These are phyloP conservation scores for Aspergillus tubingensis DNA, from an alignment of 2,329 filamentous ascomycete species.

Conservation along the genomic window DNA sequence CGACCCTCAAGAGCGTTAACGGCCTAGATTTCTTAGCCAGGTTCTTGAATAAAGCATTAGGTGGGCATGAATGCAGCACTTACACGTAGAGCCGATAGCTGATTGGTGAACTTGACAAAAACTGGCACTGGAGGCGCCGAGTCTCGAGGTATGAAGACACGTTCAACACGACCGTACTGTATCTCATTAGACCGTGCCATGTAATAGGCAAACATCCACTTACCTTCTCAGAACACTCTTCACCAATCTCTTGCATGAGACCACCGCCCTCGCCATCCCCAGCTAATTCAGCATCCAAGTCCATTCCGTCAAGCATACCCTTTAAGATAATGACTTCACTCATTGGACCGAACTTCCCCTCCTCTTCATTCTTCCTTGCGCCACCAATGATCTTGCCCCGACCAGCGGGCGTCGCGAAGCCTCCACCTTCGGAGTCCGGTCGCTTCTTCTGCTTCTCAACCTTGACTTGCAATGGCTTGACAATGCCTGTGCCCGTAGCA, in stretches of 20 bases:
- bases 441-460: conserved; percentile 83
- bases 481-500: conserved; percentile 77
- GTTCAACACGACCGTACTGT: conserved; percentile 81
- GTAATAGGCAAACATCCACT: conserved; percentile 12
- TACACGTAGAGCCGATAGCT: conserved; percentile 80
- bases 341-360: conserved; percentile 68
- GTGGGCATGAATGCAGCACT: conserved; percentile 38
- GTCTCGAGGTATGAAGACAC: conserved; percentile 71
- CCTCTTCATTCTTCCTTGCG: conserved; percentile 56
- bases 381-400: conserved; percentile 82
- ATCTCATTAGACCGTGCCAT: conserved; percentile 6
- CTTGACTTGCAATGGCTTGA: conserved; percentile 78
- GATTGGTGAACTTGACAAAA: conserved; percentile 90
- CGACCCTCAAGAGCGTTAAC: conserved; percentile 87
- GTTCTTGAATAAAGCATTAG: neutral
- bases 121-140: conserved; percentile 62
- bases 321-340: conserved; percentile 79
- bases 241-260: conserved; percentile 90
- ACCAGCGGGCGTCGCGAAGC: conserved; percentile 68
- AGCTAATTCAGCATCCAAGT: conserved; percentile 76
- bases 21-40: conserved; percentile 56
- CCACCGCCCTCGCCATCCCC: conserved; percentile 55
- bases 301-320: conserved; percentile 84
- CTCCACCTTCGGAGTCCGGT: conserved; percentile 75
- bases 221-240: conserved; percentile 83